Base-by-base conservation (phyloP, 1,284 basidiomycete genomes). In the Prillingera fragicola region DNA sequence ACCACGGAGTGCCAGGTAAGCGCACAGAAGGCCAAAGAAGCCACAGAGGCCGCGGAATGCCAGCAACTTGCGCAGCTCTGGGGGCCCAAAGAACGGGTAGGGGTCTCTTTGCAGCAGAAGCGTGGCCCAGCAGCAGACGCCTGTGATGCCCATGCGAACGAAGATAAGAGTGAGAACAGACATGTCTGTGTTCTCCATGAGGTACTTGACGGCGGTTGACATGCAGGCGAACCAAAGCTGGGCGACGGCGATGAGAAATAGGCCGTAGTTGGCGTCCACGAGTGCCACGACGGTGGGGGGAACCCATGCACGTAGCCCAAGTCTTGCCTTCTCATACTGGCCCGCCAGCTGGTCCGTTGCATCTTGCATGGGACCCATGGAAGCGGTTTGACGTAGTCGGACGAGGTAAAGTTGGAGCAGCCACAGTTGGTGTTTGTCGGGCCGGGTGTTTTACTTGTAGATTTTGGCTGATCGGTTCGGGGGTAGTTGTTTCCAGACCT, bases 31-130 rank as follows among this genome's bases (percentile, higher is more conserved):
- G 9, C 67, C 67, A 14, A 59, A 45, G 35, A 63, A 69, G 5
- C 85, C 85, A 8, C 77, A 74, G 41, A 84, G 69, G 1, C 84
- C 84, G 54, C 85, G 68, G 3, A 77, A 62, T 1, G 76, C 69
- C 3, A 87, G 72, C 6, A 84, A 63, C 2, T 70, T 44, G 22
- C 85, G 75, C 3, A 87, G 77, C 2, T 76, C 81, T 39, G 79
- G 78, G 0, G 85, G 85, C 0, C 85, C 85, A 3, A 81, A 56
- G 39, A 82, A 67, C 0, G 84, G 84, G 55, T 86, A 70, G 0
- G 80, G 78, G 1, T 85, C 76, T 18, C 75, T 73, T 28, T 60
- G 45, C 12, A 65, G 65, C 25, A 56, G 73, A 64, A 80, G 75
- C 40, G 75, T 76, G n/a, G 59, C 32, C 10, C 76, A 59, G 41